Evolutionary conservation across 1,284 basidiomycete genomes (phyloP).

Genomic region (Fomes fomentarius): DNA sequence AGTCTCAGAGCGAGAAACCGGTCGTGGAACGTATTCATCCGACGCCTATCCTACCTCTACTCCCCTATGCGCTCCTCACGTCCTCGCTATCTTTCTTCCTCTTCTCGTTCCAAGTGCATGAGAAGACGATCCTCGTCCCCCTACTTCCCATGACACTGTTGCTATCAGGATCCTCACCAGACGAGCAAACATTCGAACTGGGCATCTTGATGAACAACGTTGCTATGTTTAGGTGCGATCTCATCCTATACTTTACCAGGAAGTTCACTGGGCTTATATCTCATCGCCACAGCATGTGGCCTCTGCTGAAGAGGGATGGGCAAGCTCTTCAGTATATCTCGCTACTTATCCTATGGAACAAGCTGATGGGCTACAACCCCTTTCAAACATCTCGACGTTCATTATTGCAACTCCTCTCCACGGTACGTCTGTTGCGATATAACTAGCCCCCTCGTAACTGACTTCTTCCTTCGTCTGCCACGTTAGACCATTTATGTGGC

Average conservation of each 20-base stretch:
- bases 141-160: conserved; percentile 84
- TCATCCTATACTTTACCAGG: neutral
- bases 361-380: conserved; percentile 77
- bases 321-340: conserved; percentile 76
- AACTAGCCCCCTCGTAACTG: neutral
- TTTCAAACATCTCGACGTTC: conserved; percentile 44
- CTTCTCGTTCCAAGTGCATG: conserved; percentile 95
- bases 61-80: conserved; percentile 73
- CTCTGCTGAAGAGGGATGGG: conserved; percentile 81
- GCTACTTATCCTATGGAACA: conserved; percentile 78
- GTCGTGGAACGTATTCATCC: conserved; percentile 17
- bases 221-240: conserved; percentile 81
- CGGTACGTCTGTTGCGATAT: conserved; percentile 47
- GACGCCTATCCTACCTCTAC: conserved; percentile 58
- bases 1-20: conserved; percentile 12
- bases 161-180: conserved; percentile 57
- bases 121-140: conserved; percentile 91
- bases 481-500: conserved; percentile 65
- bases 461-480: neutral
- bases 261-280: neutral
- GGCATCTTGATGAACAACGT: conserved; percentile 83
- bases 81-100: conserved; percentile 90
- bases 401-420: conserved; percentile 58
- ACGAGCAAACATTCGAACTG: conserved; percentile 76
- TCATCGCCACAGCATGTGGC: conserved; percentile 87